Evolutionary conservation across 306 rosid genomes (phyloP).

Genomic region (Glycyrrhiza uralensis): DNA sequence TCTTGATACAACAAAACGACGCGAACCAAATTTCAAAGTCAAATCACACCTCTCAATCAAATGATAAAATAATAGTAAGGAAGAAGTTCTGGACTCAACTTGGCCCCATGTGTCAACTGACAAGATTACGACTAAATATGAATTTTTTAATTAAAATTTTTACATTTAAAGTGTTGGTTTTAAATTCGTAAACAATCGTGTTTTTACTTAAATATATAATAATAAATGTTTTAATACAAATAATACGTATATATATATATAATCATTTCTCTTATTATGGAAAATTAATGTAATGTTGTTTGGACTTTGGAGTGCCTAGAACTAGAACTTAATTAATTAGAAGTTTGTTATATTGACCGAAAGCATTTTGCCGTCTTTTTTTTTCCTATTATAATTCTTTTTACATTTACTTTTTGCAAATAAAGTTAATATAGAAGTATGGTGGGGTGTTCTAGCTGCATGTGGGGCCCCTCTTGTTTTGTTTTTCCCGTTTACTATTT

Average conservation of each 20-base stretch:
- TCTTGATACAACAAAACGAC: background rate
- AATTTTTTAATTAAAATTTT: too few relatives aligned
- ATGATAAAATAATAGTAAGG: background rate
- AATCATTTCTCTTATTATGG: too few relatives aligned
- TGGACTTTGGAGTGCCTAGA: background rate
- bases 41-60: constrained; percentile 2
- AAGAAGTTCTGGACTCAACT: background rate
- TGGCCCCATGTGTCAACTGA: constrained; percentile 1
- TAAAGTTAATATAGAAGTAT: background rate
- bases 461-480: constrained; percentile 11
- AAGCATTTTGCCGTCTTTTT: background rate
- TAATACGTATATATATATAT: too few relatives aligned
- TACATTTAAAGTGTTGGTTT: too few relatives aligned
- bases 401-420: background rate
- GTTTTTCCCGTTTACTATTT: constrained; percentile 11
- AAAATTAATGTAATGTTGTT: too few relatives aligned
- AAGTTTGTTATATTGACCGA: constrained; percentile 21
- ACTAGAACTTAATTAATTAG: background rate
- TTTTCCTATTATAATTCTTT: background rate
- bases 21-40: constrained; percentile 22
- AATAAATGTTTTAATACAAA: too few relatives aligned
- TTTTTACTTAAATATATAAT: too few relatives aligned
- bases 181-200: too few relatives aligned
- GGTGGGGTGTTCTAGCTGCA: background rate
- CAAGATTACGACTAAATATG: background rate